Percentiles rank a stretch among this genome's conserved stretches.
Conservation (phyloP, 495 filamentous ascomycete species). For the Oleoguttula mirabilis region DNA sequence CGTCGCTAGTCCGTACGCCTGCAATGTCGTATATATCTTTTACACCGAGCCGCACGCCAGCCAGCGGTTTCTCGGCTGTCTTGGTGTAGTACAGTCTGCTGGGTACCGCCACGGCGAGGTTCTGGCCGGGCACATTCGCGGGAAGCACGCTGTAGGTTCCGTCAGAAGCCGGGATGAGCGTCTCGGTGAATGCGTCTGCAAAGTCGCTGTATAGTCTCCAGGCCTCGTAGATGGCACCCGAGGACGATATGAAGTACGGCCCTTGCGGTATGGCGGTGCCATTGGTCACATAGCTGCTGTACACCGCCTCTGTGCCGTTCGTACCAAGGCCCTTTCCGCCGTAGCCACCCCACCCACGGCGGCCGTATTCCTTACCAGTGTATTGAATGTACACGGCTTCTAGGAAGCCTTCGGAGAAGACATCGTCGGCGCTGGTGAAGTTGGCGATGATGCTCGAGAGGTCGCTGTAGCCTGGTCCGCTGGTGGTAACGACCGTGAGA, state of each 20-base stretch:
- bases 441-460: conserved; percentile 6
- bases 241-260: conserved; percentile 33
- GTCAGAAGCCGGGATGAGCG: conserved; percentile 22
- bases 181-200: conserved; percentile 36
- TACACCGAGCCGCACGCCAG: conserved; percentile 40
- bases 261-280: conserved; percentile 24
- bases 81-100: conserved; percentile 40
- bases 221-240: conserved; percentile 33
- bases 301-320: conserved; percentile 3
- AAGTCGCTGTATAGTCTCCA: conserved; percentile 39
- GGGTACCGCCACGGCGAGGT: conserved; percentile 38
- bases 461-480: conserved; percentile 2
- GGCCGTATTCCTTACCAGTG: conserved; percentile 2
- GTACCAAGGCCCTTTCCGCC: neutral
- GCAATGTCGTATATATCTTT: conserved; percentile 52
- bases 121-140: conserved; percentile 31
- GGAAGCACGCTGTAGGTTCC: conserved; percentile 32
- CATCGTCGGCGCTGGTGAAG: conserved; percentile 22
- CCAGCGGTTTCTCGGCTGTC: conserved; percentile 26
- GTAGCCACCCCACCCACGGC: neutral
- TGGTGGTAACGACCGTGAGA: conserved; percentile 22
- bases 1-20: conserved; percentile 42
- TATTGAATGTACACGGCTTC: conserved; percentile 22
- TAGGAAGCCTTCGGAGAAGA: conserved; percentile 25
- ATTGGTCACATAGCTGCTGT: conserved; percentile 1